Base-by-base conservation (phyloP, 176 grass and related monocot genomes). In the Zoysia japonica region DNA sequence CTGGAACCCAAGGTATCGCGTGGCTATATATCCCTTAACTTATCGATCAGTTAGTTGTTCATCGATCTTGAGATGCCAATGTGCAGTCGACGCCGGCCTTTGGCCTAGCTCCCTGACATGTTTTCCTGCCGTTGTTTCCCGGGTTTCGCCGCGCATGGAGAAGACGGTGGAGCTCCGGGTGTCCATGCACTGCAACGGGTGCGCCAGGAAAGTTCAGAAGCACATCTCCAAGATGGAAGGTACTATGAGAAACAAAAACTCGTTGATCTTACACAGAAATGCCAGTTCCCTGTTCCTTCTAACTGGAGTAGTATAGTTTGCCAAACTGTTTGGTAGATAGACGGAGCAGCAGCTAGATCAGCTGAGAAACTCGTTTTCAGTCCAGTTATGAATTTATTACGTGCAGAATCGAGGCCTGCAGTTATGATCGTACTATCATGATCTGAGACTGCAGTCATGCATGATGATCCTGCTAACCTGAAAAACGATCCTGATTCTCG, bases 201-300 rank as follows among this genome's bases (percentile, higher is more conserved):
- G 96, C n/a, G 90, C 92, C 41, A 99, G 42, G 79, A 95, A 99
- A 83, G 90, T 99, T 69, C 82, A 99, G 72, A 99, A 93, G 79
- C 96, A 95, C 80, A 89, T 99, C 70, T 77, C 96, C 17, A 99
- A 89, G 84, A 95, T 99, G 96, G 96, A 99, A 89, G 96, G 96
- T 97, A 92, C 16, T 57, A 57, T 57, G 5, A 7, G 28, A 28
- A 28, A 28, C 17, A 19, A 57, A 5, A 19, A 5, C 6, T 19
- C 19, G 55, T 19, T 6, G 1, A 57, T 57, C 54, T 56, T 56
- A n/a, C 15, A 28, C 28, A 28, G 28, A 28, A 28, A 28, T 28
- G 28, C 28, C 28, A 28, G 28, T 28, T 28, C 28, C 28, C 28
- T 28, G 28, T 28, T 28, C 28, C 28, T 28, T 28, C 28, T 0